phyloP scores from a whole-genome alignment of 768 basidiomycete species.

The Sarcodon aspratus region DNA sequence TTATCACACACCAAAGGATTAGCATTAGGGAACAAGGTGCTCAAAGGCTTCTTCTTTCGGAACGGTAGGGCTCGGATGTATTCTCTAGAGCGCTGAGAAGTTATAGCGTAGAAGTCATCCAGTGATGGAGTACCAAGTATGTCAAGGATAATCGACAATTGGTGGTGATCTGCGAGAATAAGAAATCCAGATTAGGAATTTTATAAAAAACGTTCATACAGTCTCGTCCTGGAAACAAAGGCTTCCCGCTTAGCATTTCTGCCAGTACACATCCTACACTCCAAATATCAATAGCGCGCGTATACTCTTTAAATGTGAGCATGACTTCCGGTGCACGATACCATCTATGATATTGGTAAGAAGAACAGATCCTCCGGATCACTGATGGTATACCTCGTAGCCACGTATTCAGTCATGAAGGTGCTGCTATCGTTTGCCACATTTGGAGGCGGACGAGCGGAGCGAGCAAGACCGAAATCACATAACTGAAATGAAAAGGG shows the following conservation, averaged over 20 bases:
- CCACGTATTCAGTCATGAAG: conserved; percentile 91
- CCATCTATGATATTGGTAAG: conserved; percentile 32
- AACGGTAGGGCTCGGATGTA: conserved; percentile 87
- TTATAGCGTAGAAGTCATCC: conserved; percentile 93
- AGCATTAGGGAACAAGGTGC: conserved; percentile 61
- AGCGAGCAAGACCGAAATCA: conserved; percentile 83
- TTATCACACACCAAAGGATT: conserved; percentile 41
- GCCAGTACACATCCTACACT: conserved; percentile 80
- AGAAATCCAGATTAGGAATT: not conserved
- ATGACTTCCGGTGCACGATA: conserved; percentile 97
- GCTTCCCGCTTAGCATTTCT: conserved; percentile 87
- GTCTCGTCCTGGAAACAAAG: conserved; percentile 91
- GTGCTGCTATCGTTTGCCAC: conserved; percentile 67
- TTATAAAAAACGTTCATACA: conserved; percentile 22
- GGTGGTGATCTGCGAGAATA: conserved; percentile 66
- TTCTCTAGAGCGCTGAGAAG: conserved; percentile 66
- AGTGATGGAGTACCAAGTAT: conserved; percentile 86
- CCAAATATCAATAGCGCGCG: conserved; percentile 81
- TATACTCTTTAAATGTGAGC: conserved; percentile 96
- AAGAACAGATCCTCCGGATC: conserved; percentile 6
- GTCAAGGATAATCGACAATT: conserved; percentile 85
- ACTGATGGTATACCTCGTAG: conserved; percentile 52
- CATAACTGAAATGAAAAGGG: conserved; percentile 37
- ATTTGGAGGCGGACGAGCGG: conserved; percentile 61
- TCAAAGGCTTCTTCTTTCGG: conserved; percentile 66